Conservation (phyloP, 768 basidiomycete species). For the Tylopilus intermedius region DNA sequence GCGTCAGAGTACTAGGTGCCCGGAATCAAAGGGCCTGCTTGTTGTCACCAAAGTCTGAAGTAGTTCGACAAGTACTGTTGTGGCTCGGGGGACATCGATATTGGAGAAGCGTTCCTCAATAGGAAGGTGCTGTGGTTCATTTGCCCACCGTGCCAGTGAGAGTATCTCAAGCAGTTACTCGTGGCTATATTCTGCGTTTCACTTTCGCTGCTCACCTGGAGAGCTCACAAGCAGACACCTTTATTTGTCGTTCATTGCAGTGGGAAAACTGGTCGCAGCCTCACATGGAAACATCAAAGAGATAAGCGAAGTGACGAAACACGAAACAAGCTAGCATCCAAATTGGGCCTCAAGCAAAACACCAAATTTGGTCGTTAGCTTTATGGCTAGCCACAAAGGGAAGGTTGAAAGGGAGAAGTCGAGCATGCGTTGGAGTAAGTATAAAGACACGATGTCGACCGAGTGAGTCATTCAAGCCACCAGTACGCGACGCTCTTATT, state of each 20-base stretch:
- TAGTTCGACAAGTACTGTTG: too few species aligned
- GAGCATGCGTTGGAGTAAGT: conserved; percentile 1
- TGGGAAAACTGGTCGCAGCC: not conserved
- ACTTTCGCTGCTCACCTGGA: not conserved
- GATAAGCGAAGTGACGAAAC: not conserved
- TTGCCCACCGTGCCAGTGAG: not conserved
- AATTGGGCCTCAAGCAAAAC: conserved; percentile 24
- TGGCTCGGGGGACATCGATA: not conserved
- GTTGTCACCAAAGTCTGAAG: too few species aligned
- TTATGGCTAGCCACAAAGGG: conserved; percentile 21
- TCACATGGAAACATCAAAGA: not conserved
- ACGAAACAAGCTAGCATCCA: conserved; percentile 25
- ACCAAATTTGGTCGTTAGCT: conserved; percentile 20
- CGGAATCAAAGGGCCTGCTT: too few species aligned
- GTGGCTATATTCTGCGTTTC: too few species aligned
- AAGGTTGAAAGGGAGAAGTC: conserved; percentile 22
- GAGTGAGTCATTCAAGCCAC: conserved; percentile 16
- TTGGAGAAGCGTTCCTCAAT: not conserved
- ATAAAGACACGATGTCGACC: conserved; percentile 21
- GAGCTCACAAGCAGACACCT: conserved; percentile 13
- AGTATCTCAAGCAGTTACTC: not conserved
- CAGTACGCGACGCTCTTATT: conserved; percentile 28
- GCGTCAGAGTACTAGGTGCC: too few species aligned
- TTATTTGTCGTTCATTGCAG: not conserved
- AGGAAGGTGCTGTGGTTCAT: conserved; percentile 3